Conservation (phyloP, 331 rosid species). For the Rosa hybrid region DNA sequence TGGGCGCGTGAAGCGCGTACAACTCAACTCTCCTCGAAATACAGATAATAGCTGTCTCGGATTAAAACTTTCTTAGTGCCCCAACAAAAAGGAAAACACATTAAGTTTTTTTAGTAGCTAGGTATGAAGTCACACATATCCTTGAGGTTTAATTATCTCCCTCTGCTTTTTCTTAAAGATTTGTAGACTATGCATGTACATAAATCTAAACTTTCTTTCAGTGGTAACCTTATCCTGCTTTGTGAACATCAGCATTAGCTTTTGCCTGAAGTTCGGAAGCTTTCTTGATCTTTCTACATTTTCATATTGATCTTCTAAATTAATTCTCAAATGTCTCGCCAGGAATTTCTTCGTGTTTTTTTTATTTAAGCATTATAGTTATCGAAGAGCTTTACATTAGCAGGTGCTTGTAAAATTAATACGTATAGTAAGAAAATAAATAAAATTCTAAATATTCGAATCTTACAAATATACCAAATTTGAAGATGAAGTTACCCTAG, state of each 20-base stretch:
- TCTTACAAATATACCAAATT: neutral
- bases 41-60: too few species aligned
- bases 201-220: neutral
- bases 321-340: too few species aligned
- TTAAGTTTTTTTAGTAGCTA: too few species aligned
- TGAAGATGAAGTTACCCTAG: neutral
- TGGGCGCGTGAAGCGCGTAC: too few species aligned
- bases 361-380: neutral
- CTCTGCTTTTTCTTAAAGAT: neutral
- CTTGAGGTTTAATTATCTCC: neutral
- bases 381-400: neutral
- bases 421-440: too few species aligned
- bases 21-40: too few species aligned
- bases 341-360: too few species aligned
- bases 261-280: neutral
- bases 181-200: neutral
- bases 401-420: neutral
- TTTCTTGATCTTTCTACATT: neutral
- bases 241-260: neutral
- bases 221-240: neutral
- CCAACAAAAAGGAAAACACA: neutral
- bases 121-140: neutral
- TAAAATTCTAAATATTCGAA: neutral
- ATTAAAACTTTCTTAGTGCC: too few species aligned
- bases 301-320: too few species aligned